These are phyloP conservation scores for Solanum phureja DNA, from an alignment of 257 asterid genomes.

Conservation along the genomic window DNA sequence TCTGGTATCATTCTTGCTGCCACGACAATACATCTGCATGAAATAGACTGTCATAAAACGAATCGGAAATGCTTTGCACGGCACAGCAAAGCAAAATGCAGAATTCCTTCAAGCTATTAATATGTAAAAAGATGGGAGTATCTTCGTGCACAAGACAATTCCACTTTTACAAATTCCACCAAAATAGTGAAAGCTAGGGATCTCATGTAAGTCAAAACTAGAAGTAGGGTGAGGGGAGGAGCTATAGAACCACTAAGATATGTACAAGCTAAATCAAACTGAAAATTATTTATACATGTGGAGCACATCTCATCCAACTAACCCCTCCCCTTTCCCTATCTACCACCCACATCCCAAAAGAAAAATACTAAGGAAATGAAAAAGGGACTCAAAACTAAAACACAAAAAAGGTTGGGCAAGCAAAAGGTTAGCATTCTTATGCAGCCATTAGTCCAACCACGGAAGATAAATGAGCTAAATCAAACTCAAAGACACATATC, in stretches of 20 bases:
- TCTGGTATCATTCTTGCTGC: slow-evolving; percentile 84
- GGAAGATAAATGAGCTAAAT: not conserved
- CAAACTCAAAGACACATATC: not conserved
- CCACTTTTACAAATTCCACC: not conserved
- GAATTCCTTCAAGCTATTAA: not conserved
- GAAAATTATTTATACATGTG: not conserved
- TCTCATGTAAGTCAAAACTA: not conserved
- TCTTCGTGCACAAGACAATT: not conserved
- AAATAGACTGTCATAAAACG: not conserved
- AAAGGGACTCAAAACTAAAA: not conserved
- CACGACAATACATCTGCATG: slow-evolving; percentile 87
- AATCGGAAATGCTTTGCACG: not conserved
- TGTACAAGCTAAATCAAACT: not conserved
- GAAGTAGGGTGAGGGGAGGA: not conserved
- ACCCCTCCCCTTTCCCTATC: not conserved
- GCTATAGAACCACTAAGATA: not conserved
- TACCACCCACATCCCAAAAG: not conserved
- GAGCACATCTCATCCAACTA: not conserved
- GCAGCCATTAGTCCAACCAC: not conserved
- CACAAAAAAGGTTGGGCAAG: not conserved
- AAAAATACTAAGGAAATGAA: not conserved
- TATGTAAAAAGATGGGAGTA: not conserved
- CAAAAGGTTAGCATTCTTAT: not conserved
- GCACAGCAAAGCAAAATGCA: not conserved
- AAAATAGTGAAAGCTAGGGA: not conserved